phyloP scores from a whole-genome alignment of 495 filamentous ascomycete species.

The Penicillium tannophilum region DNA sequence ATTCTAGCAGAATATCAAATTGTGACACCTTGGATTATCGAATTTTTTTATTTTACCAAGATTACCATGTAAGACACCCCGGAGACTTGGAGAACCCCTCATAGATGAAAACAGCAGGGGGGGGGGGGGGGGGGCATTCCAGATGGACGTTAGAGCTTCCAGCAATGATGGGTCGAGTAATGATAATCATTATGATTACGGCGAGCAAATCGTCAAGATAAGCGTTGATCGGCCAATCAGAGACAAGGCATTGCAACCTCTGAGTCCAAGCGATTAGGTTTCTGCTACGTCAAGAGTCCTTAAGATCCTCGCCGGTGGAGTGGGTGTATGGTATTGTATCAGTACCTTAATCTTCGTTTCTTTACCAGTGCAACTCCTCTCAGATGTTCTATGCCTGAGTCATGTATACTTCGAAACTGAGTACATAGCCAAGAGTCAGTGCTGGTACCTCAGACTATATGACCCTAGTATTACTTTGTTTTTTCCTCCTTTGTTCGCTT shows the following conservation, averaged over 20 bases:
- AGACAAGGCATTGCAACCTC: slow-evolving; percentile 32
- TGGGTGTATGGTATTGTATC: slow-evolving; percentile 15
- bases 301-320: slow-evolving; percentile 16
- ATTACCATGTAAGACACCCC: not conserved
- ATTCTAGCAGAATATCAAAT: not conserved
- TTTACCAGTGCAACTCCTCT: not conserved
- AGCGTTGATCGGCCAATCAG: slow-evolving; percentile 40
- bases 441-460: not conserved
- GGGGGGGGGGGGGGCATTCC: slow-evolving; percentile 14
- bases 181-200: slow-evolving; percentile 37
- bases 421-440: not conserved
- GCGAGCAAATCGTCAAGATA: slow-evolving; percentile 38
- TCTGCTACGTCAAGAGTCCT: slow-evolving; percentile 41
- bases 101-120: not conserved
- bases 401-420: not conserved
- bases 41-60: not conserved
- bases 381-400: not conserved
- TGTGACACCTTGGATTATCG: not conserved
- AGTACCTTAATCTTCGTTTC: slow-evolving; percentile 7
- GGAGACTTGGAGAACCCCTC: not conserved
- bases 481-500: not conserved
- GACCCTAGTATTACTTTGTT: not conserved
- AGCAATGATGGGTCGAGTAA: slow-evolving; percentile 18
- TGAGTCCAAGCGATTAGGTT: slow-evolving; percentile 42
- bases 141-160: slow-evolving; percentile 7